Evolutionary conservation across 2,329 filamentous ascomycete species (phyloP), one percentile per base, ranked within the genome.

Genomic region (Neophaeococcomyces aloes): DNA sequence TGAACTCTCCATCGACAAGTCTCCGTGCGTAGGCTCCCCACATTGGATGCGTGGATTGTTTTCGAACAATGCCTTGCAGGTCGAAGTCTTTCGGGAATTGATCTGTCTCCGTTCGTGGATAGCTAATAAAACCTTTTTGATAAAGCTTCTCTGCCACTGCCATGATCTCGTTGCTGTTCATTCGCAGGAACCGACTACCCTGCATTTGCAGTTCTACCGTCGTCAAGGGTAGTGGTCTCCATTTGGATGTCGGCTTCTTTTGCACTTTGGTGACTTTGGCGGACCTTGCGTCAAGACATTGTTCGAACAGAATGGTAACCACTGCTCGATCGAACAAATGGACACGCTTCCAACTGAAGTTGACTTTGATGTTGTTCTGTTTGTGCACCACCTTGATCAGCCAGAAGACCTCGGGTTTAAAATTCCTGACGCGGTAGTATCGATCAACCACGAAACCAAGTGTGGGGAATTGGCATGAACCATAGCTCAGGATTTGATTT

Each of bases 171-270:
- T 94, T 83, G 66, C 88, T 88, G 50, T 81, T 86, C 79, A 98
- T 86, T n/a, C 79, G 79, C 18, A 98, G 72, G 56, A 93, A 86
- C 21, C 80, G 76, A 51, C 85, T 94, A 10, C 91, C 89, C 65
- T 88, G 89, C 65, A 96, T 98, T 59, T 98, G 91, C 15, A 98
- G 69, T 61, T 96, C 91, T 15, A 98, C 88, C 0, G 91, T 98
- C 0, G 91, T 98, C 52, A 98, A 69, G 3, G 91, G 91, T 10
- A 98, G 65, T 0, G 91, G 91, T 56, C 89, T 89, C 81, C 83
- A 95, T 64, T 94, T 95, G 57, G 81, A 87, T 1, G 88, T 94
- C 1, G 87, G 86, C 59, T 93, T 95, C 59, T 88, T 86, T 53
- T 86, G 79, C 43, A 95, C 85, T 56, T 86, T 93, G 27, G 72